Percentiles rank a stretch among this genome's conserved stretches.
These are phyloP conservation scores for Cordyceps tenuipes DNA, from an alignment of 2,329 filamentous ascomycete species.

Conservation along the genomic window DNA sequence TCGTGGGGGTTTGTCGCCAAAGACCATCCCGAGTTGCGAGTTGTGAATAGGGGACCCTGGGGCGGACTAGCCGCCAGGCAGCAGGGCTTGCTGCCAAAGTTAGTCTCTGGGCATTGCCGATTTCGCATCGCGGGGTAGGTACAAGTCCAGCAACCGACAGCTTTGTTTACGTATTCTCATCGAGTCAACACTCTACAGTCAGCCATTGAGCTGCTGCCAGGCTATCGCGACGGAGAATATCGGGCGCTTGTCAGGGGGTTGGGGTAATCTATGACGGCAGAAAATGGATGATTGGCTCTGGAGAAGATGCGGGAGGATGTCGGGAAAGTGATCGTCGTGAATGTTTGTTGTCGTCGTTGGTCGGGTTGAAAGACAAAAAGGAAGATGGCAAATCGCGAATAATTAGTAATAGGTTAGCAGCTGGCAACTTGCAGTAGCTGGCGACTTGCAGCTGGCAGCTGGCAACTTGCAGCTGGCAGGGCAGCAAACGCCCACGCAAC, in stretches of 20 bases:
- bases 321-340: not conserved
- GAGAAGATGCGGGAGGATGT: not conserved
- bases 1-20: not conserved
- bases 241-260: not conserved
- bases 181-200: constrained; percentile 3
- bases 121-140: not conserved
- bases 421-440: not conserved
- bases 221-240: not conserved
- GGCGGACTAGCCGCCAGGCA: not conserved
- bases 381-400: not conserved
- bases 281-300: not conserved
- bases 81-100: not conserved
- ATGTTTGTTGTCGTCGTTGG: not conserved
- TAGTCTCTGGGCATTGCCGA: not conserved
- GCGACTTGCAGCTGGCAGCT: not conserved
- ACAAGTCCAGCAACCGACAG: not conserved
- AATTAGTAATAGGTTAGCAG: not conserved
- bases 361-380: not conserved
- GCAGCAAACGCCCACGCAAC: not conserved
- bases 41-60: not conserved
- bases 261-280: not conserved
- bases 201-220: not conserved
- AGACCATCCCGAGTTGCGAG: not conserved
- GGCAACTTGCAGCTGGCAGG: no score
- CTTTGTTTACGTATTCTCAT: constrained; percentile 11